Evolutionary conservation across 805 yeast genomes (phyloP), one percentile per base, ranked within the genome.

Genomic region (Kockiozyma suomiensis): DNA sequence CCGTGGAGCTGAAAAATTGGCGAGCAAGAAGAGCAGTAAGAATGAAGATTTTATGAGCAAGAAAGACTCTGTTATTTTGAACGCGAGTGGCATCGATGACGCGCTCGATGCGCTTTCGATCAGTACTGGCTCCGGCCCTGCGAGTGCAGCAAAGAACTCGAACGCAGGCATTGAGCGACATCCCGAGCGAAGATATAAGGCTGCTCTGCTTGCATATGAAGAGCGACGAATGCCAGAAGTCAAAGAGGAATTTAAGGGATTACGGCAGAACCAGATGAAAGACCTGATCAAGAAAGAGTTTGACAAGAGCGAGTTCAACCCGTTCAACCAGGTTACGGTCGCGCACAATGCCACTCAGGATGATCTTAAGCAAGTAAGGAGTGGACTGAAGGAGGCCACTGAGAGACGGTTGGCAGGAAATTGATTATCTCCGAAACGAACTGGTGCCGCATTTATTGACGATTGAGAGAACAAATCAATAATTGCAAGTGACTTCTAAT

Each of bases 131-230:
- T 81, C 91, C 12, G 81, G 77, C 48, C 82, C 78, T 55, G 64
- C 66, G 17, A 37, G 35, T 12, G 63, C 51, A 4, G 43, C 51
- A 10, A 54, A 64, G 43, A 60, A 58, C 23, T 35, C 60, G 17
- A 23, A 38, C 25, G 61, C 42, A 17, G 85, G 86, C 33, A 78
- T 89, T 54, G 96, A 89, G 61, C 84, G 90, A 73, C 96, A 89
- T 68, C 96, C 96, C 8, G 96, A 89, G 77, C 83, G 96, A 75
- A 82, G 96, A 70, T 87, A 86, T 74, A 89, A 88, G 76, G 90
- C 93, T 26, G 96, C 96, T 0, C 78, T 78, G 58, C 79, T 83
- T 12, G 90, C 88, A 0, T 89, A 75, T 69, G 90, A 88, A 68
- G 93, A 85, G 63, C 76, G 79, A 57, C 80, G 93, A 68, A 70